Base-by-base conservation (phyloP, 164 flowering plant genomes). In the Stephania japonica region DNA sequence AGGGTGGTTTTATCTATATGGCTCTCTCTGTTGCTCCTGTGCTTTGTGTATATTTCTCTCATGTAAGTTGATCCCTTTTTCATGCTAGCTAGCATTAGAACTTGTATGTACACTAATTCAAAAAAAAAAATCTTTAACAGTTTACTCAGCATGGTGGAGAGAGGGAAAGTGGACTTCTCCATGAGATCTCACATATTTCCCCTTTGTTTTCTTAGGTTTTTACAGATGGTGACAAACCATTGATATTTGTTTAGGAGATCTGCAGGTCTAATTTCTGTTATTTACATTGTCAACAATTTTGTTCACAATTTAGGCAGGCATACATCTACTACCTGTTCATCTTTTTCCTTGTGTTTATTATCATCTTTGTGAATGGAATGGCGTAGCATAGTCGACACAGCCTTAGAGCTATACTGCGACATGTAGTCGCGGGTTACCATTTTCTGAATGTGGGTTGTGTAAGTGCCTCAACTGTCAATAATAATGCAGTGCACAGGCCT, bases 61-160 rank as follows among this genome's bases (percentile, higher is more conserved):
- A 32, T 61, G 75, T 71, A 67, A 70, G 73, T 76, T 77, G 74
- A 74, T 50, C 53, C 66, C 75, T 21, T 56, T 43, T 69, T 72
- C 80, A 65, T 75, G 74, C 47, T 77, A 75, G 80, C 67, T 75
- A 75, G 47, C 64, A 63, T 68, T 65, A 75, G 47, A 63, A 63
- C 72, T 65, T 76, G 80, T 81, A 69, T 83, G 85, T 83, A 76
- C 82, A 83, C 76, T 79, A 75, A 2, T 32, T 32, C 59, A 67
- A 77, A 73, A 25, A 56, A 25, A 56, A 43, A 25, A 71, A 32
- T 32, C 43, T 44, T 75, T 71, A 62, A 68, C 70, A 78, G 65
- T 21, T 56, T 70, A 68, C 65, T 16, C 38, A 16, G 75, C 26
- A 77, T 59, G 76, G 71, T 65, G 72, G 75, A 67, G 72, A 71